These are phyloP conservation scores for Naganishia albida DNA, from an alignment of 1,284 basidiomycete species.

Conservation along the genomic window DNA sequence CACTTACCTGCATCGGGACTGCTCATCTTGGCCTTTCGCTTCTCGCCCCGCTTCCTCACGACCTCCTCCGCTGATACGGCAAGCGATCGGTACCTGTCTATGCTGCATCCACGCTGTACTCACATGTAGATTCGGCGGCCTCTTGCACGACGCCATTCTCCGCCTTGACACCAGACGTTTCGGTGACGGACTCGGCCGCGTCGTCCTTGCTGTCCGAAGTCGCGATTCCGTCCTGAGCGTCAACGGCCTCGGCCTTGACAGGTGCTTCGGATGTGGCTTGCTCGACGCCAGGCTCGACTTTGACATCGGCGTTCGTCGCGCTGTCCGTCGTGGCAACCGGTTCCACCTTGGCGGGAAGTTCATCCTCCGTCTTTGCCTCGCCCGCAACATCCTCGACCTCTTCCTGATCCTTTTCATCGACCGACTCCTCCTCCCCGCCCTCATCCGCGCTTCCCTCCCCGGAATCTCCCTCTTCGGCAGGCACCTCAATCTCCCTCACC, in stretches of 20 bases:
- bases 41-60: constrained; percentile 45
- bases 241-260: constrained; percentile 12
- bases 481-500: constrained; percentile 37
- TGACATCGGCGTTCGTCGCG: no score
- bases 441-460: constrained; percentile 36
- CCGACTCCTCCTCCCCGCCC: no score
- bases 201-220: constrained; percentile 1
- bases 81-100: neutral
- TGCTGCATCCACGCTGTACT: neutral
- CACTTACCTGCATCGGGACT: constrained; percentile 50
- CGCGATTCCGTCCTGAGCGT: no score
- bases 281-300: neutral
- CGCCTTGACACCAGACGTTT: constrained; percentile 56
- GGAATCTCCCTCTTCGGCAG: constrained; percentile 20
- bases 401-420: constrained; percentile 25
- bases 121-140: constrained; percentile 5
- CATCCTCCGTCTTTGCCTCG: constrained; percentile 28
- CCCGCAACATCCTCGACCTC: constrained; percentile 18
- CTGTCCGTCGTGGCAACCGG: no score
- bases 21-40: constrained; percentile 51
- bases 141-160: constrained; percentile 63
- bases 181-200: constrained; percentile 12
- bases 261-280: constrained; percentile 9
- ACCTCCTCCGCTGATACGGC: constrained; percentile 31
- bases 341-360: neutral